Conservation (phyloP, 257 asterid species). For the Echium plantagineum region DNA sequence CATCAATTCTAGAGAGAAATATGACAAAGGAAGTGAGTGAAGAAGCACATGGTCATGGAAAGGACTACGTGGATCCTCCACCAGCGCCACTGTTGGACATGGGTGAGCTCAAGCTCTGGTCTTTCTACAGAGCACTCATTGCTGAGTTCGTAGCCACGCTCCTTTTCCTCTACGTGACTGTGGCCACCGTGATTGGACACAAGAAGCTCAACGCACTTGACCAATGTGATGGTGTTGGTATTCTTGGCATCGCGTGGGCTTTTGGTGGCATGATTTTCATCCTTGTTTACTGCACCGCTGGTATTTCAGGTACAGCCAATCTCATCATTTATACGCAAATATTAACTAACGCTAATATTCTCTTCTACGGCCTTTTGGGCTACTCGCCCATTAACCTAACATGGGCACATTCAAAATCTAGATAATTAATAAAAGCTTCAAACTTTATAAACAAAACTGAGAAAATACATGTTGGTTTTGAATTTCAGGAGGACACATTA, state of each 20-base stretch:
- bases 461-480: no score
- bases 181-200: slow-evolving; percentile 80
- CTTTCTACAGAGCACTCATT: slow-evolving; percentile 63
- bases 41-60: slow-evolving; percentile 40
- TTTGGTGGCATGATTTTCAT: slow-evolving; percentile 84
- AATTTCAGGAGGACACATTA: slow-evolving; percentile 55
- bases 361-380: no score
- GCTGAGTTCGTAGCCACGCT: slow-evolving; percentile 80
- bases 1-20: background rate
- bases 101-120: slow-evolving; percentile 60
- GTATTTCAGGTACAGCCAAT: slow-evolving; percentile 46
- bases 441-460: background rate
- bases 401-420: background rate
- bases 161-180: slow-evolving; percentile 59
- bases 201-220: slow-evolving; percentile 37
- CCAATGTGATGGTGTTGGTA: slow-evolving; percentile 77
- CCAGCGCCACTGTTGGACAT: slow-evolving; percentile 63
- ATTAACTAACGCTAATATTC: no score
- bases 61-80: slow-evolving; percentile 78
- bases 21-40: slow-evolving; percentile 77
- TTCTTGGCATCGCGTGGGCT: slow-evolving; percentile 83
- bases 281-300: slow-evolving; percentile 90
- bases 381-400: no score
- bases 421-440: no score
- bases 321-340: no score